Conservation (phyloP, 441 rosid species). For the Eutrema salsugineum region DNA sequence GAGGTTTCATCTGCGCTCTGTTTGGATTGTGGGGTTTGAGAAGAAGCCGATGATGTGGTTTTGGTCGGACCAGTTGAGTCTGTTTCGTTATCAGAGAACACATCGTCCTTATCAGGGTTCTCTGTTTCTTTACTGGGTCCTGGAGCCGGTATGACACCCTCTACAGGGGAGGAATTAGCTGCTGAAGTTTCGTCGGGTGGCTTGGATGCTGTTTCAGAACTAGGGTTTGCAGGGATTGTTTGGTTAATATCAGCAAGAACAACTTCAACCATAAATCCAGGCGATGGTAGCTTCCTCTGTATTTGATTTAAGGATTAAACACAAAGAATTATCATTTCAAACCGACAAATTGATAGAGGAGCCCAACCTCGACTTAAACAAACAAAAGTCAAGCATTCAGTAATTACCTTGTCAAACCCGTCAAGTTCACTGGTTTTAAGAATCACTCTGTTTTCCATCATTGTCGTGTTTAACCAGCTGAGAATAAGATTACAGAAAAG, state of each 20-base stretch:
- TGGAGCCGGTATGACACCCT: slow-evolving; percentile 32
- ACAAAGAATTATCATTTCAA: slow-evolving; percentile 6
- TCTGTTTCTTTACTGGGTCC: slow-evolving; percentile 40
- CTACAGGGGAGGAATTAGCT: slow-evolving; percentile 35
- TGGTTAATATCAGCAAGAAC: slow-evolving; percentile 69
- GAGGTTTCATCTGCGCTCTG: slow-evolving; percentile 44
- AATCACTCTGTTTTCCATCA: slow-evolving; percentile 84
- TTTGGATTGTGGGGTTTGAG: slow-evolving; percentile 37
- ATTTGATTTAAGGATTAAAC: slow-evolving; percentile 10
- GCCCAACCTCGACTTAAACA: background rate
- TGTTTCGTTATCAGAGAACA: slow-evolving; percentile 79
- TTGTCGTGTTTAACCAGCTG: slow-evolving; percentile 97
- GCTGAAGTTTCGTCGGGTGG: slow-evolving; percentile 45
- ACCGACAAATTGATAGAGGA: background rate
- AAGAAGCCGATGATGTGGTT: slow-evolving; percentile 32
- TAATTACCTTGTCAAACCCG: slow-evolving; percentile 84
- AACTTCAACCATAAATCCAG: slow-evolving; percentile 93
- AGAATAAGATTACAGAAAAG: background rate
- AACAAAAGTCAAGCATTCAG: background rate
- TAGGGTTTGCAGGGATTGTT: slow-evolving; percentile 30
- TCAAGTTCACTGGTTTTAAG: slow-evolving; percentile 75
- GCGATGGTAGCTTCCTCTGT: slow-evolving; percentile 97
- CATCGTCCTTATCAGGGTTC: slow-evolving; percentile 68
- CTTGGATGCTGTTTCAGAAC: slow-evolving; percentile 33
- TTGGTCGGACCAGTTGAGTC: slow-evolving; percentile 34